Base-by-base conservation (phyloP, 768 basidiomycete species). In the Pleurotus djamor region DNA sequence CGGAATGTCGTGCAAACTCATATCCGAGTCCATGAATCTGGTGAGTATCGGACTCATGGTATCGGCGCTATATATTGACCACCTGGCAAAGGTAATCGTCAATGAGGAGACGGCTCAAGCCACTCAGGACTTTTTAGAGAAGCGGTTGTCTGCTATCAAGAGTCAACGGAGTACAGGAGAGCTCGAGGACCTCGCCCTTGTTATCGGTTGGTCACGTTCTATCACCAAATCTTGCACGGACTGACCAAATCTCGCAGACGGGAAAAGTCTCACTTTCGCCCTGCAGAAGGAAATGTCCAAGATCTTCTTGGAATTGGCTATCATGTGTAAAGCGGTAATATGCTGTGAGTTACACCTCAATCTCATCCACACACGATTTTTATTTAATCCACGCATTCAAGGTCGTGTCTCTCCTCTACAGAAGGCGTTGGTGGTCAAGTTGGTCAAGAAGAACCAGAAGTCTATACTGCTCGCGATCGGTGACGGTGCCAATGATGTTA, bases 281-380 rank as follows among this genome's bases (percentile, higher is more conserved):
- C 77, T 99, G 51, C 94, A 98, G 69, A 98, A 98, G 73, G 92
- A 92, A 17, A 74, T 96, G 5, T 92, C 93, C 17, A 91, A 91
- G 68, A 81, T 81, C 5, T 98, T 99, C 78, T 79, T 98, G 58
- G 97, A 99, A 70, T 77, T 99, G 41, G 96, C 96, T 0, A 86
- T 98, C 65, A 88, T 98, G 88, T 99, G 97, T 79, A 98, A 98
- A 68, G 96, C 97, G 34, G 97, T 98, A 51, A 89, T 99, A 38
- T 98, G 96, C 72, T 99, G 96, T 96, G 67, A 62, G 91, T 78
- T n/a, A n/a, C n/a, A 2, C n/a, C 9, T 4, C 36, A 55, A 33
- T 21, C 45, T 49, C 41, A 21, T 10, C 35, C n/a, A 21, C 59
- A 17, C 36, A 35, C 35, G 7, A 32, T 16, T 33, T 21, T 17